Evolutionary conservation across 2,329 filamentous ascomycete species (phyloP).

Genomic region (Cytospora paraplurivora): DNA sequence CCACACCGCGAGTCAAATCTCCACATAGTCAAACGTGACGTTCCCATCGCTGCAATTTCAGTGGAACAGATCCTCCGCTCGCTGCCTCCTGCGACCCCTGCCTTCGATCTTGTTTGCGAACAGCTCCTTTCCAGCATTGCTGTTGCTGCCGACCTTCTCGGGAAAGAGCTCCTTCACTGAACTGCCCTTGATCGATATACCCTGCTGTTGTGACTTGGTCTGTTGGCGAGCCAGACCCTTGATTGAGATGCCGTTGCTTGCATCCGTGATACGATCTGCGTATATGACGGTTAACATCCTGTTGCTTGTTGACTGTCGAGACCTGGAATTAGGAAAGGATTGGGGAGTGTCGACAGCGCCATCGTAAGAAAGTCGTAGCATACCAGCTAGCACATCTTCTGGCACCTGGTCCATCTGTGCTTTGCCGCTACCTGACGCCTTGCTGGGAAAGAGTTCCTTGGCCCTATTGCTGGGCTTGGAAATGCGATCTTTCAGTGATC

Average conservation of each 20-base stretch:
- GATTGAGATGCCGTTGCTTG: conserved; percentile 43
- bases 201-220: conserved; percentile 47
- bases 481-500: conserved; percentile 47
- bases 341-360: conserved; percentile 21
- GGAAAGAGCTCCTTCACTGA: conserved; percentile 71
- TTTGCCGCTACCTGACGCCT: conserved; percentile 35
- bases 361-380: conserved; percentile 32
- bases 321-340: conserved; percentile 1
- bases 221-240: conserved; percentile 56
- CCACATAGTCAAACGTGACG: not conserved
- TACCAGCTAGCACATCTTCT: conserved; percentile 40
- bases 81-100: conserved; percentile 61
- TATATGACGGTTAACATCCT: conserved; percentile 19
- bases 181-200: conserved; percentile 68
- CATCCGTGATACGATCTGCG: conserved; percentile 19
- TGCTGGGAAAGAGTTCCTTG: conserved; percentile 63
- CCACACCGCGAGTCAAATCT: not conserved
- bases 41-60: conserved; percentile 41
- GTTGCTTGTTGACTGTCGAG: not conserved
- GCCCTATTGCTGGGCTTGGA: conserved; percentile 43
- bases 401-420: conserved; percentile 41
- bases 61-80: conserved; percentile 72
- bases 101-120: conserved; percentile 64
- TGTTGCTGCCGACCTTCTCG: conserved; percentile 51
- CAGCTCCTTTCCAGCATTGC: conserved; percentile 69